phyloP scores from a whole-genome alignment of 2,329 filamentous ascomycete genomes.

The Phialophora verrucosa region DNA sequence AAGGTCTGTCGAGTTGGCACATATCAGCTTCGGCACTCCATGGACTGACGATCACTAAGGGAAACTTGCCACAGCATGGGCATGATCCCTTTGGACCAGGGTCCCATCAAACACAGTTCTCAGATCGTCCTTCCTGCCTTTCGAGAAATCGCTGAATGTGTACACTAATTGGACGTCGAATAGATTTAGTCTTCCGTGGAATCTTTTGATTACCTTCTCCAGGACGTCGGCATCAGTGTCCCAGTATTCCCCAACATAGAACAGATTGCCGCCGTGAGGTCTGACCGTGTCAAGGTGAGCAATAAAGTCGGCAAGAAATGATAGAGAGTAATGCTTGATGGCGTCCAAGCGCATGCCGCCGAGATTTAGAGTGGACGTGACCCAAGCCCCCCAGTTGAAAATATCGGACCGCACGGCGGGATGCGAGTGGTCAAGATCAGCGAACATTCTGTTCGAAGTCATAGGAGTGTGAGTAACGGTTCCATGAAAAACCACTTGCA shows the following conservation, averaged over 20 bases:
- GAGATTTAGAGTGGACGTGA: slow-evolving; percentile 64
- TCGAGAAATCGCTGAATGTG: slow-evolving; percentile 69
- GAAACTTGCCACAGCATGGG: slow-evolving; percentile 48
- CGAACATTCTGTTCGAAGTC: slow-evolving; percentile 61
- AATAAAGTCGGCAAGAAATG: slow-evolving; percentile 70
- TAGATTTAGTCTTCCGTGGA: slow-evolving; percentile 64
- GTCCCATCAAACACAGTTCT: slow-evolving; percentile 66
- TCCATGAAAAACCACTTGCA: not conserved
- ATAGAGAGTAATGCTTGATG: slow-evolving; percentile 72
- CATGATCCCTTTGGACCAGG: slow-evolving; percentile 60
- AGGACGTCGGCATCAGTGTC: slow-evolving; percentile 63
- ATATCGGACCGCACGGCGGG: slow-evolving; percentile 69
- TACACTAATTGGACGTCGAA: slow-evolving; percentile 74
- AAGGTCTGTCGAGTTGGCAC: slow-evolving; percentile 31
- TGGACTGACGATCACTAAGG: not conserved
- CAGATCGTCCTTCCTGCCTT: slow-evolving; percentile 62
- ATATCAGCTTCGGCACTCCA: not conserved
- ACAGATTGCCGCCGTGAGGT: slow-evolving; percentile 57
- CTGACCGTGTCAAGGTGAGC: slow-evolving; percentile 56
- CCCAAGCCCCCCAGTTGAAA: slow-evolving; percentile 71
- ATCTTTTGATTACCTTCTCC: slow-evolving; percentile 61
- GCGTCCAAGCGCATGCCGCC: slow-evolving; percentile 75
- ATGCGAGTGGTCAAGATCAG: slow-evolving; percentile 70
- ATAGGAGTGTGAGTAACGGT: not conserved
- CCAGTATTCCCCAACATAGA: slow-evolving; percentile 75